Base-by-base conservation (phyloP, 768 basidiomycete species). In the Boletellus ananiceps region DNA sequence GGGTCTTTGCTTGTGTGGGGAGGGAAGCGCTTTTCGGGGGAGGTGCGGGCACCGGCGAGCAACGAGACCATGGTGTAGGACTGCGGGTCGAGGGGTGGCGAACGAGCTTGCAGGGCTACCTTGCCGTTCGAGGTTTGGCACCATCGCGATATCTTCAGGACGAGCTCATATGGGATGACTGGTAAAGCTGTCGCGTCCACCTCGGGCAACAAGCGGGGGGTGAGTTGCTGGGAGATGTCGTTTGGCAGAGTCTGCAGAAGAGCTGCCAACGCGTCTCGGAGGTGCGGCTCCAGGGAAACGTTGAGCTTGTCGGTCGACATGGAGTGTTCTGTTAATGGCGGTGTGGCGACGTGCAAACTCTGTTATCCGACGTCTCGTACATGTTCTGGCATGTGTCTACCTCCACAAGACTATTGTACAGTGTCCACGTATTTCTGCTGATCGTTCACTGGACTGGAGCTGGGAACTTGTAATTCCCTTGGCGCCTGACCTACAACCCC, bases 11-110 rank as follows among this genome's bases (percentile, higher is more conserved):
- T 74, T 4, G 60, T 50, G 56, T 81, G 79, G 8, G 69, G 55
- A 29, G 82, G 82, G 51, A 88, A 86, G 32, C 74, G 81, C 46
- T 84, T 79, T 50, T 86, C 81, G 18, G 89, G 89, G 6, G 87
- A 88, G n/a, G 88, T 84, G 38, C 75, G 79, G 6, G 83, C 76
- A 33, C 89, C 89, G 14, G 90, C 88, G 5, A 93, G 79, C 32
- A 93, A 71, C 16, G 87, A 70, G 34, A 89, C 69, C 81, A 88
- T 89, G 6, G 75, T 70, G 62, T 87, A 91, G 13, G 76, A 71
- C 18, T 69, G 68, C 5, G 80, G 69, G 49, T 81, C 67, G 40
- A 89, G 69, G 2, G 72, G 65, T 9, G 74, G 74, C 6, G 70
- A 68, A 32, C 52, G 63, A 57, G 44, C 80, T 70, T 42, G 63